A percentile compares a stretch with the other conserved stretches of the same genome.
Conservation (phyloP, 805 yeast species). For the Saccharomyces jurei region DNA sequence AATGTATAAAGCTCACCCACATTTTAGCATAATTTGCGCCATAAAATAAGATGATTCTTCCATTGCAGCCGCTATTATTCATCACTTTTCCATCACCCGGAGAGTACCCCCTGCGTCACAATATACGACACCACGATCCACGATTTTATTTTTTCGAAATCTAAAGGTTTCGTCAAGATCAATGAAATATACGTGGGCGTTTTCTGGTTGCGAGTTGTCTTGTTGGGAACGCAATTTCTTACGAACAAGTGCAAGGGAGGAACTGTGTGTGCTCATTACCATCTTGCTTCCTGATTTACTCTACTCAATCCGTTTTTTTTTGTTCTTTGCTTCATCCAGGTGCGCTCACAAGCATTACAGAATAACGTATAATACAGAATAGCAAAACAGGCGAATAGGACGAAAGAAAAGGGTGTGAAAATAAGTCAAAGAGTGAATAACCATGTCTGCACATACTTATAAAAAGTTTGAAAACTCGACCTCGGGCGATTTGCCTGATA, state of each 20-base stretch:
- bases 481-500: constrained; percentile 69
- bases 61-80: not conserved
- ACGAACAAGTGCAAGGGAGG: not conserved
- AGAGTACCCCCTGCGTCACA: not conserved
- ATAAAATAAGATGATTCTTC: not conserved
- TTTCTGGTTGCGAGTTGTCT: not conserved
- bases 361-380: not conserved
- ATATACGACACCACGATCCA: not conserved
- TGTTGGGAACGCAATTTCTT: not conserved
- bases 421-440: not conserved
- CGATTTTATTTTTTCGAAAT: not conserved
- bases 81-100: not conserved
- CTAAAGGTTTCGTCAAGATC: not conserved
- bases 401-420: constrained; percentile 2
- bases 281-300: not conserved
- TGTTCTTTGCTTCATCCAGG: not conserved
- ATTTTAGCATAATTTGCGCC: not conserved
- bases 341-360: not conserved
- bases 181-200: not conserved
- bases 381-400: not conserved
- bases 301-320: not conserved
- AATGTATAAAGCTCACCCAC: not conserved
- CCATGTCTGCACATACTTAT: constrained; percentile 76
- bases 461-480: constrained; percentile 76
- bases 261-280: not conserved